Evolutionary conservation across 2,329 filamentous ascomycete genomes (phyloP).

Genomic region (Exutisphaerella laricina): DNA sequence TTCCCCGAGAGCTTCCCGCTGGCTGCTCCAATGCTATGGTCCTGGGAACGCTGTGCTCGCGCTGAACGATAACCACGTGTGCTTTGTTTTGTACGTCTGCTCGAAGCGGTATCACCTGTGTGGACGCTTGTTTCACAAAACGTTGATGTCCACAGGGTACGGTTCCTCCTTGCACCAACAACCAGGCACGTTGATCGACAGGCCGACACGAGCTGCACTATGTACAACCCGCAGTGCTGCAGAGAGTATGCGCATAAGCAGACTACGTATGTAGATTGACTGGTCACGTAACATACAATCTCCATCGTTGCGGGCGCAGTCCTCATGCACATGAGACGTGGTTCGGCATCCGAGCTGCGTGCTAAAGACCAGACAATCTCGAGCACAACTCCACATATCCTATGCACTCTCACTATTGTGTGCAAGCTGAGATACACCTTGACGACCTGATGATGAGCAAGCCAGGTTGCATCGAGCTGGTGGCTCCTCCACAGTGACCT

Average conservation of each 20-base stretch:
- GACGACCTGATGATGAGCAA: no score
- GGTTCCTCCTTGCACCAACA: neutral
- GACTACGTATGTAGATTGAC: neutral
- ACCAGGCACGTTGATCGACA: neutral
- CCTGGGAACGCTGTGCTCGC: neutral
- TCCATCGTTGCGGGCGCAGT: neutral
- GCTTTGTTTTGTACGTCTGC: neutral
- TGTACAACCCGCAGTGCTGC: neutral
- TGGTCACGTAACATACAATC: no score
- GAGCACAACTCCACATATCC: no score
- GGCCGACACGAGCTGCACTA: neutral
- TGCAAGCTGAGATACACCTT: no score
- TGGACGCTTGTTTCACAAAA: neutral
- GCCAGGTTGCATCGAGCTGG: no score
- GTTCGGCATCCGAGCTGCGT: no score
- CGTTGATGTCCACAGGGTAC: slow-evolving; percentile 1
- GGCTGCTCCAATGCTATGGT: no score
- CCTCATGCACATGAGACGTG: neutral
- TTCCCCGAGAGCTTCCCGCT: no score
- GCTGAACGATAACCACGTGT: slow-evolving; percentile 1
- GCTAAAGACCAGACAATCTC: no score
- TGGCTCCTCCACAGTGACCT: no score
- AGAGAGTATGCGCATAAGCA: neutral
- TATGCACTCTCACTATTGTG: no score
- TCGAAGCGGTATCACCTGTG: neutral